Evolutionary conservation across 2,329 filamentous ascomycete genomes (phyloP), one percentile per base, ranked within the genome.

Genomic region (Colletotrichum tropicale): DNA sequence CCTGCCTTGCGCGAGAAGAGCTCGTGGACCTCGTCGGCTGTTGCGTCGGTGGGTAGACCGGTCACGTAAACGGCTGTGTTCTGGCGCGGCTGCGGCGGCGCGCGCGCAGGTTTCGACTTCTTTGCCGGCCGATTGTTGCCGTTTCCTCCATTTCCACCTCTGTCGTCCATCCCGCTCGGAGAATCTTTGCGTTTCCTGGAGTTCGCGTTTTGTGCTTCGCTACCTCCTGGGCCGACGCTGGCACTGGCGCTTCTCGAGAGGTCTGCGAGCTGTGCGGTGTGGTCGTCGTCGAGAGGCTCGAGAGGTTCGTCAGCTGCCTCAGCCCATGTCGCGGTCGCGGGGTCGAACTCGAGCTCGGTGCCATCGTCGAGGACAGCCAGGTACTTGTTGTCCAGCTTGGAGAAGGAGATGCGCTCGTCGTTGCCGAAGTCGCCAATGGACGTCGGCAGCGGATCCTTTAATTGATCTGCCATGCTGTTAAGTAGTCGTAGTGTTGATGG

Each of bases 21-120:
- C 28, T 95, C 91, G 79, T 94, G 90, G 18, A 99, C 92, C 86
- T 99, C 97, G 34, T 94, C 91, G 56, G 93, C 88, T 1, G 94
- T 95, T 58, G 92, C 94, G 83, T 98, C 95, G 52, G 89, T 85
- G 0, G 97, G 98, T 6, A 99, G 90, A 15, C 94, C 95, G 6
- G 96, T 98, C 64, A 98, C 94, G 86, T 96, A 99, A 78, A 99
- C 91, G 56, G 96, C 96, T 8, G 95, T 98, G 83, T 98, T 98
- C 80, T 96, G 89, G 76, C 88, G 88, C 16, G 89, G 88, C 77
- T 88, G 85, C 8, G 87, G 87, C 4, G 88, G 87, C 13, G 87
- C 85, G 74, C 88, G 88, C 75, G 87, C 81, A 77, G 87, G 86
- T 76, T 88, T 89, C 72, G 86, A 82, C 78, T 87, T 86, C 82